These are phyloP conservation scores for Macadamia integrifolia DNA, from an alignment of 164 flowering plant genomes.

Conservation along the genomic window DNA sequence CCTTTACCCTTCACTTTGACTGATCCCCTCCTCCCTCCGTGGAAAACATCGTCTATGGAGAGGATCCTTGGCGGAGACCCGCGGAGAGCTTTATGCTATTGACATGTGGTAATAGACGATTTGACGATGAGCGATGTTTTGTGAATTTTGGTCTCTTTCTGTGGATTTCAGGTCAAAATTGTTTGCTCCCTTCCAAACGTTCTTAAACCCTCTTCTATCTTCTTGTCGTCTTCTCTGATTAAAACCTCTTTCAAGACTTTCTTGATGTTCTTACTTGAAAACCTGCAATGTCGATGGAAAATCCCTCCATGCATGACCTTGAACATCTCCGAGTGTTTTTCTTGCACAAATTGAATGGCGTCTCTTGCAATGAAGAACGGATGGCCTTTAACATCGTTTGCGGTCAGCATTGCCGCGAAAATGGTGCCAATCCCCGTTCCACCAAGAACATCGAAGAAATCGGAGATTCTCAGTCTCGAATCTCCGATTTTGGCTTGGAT, in stretches of 20 bases:
- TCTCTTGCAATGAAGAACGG: slow-evolving; percentile 37
- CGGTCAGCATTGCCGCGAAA: slow-evolving; percentile 37
- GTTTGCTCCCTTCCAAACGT: too few species aligned
- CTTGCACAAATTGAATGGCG: slow-evolving; percentile 26
- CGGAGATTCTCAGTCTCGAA: slow-evolving; percentile 36
- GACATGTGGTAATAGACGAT: too few species aligned
- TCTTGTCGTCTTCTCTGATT: slow-evolving; percentile 15
- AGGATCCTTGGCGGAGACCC: too few species aligned
- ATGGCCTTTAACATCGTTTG: slow-evolving; percentile 31
- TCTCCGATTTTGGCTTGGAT: slow-evolving; percentile 33
- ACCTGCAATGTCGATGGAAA: slow-evolving; percentile 17
- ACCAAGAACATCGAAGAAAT: slow-evolving; percentile 44
- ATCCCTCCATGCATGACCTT: slow-evolving; percentile 13
- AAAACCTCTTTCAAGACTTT: slow-evolving; percentile 25
- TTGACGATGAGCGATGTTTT: too few species aligned
- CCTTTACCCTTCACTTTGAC: too few species aligned
- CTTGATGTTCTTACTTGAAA: slow-evolving; percentile 18
- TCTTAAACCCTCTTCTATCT: too few species aligned
- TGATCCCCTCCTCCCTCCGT: too few species aligned
- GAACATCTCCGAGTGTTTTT: slow-evolving; percentile 9
- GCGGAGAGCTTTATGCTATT: too few species aligned
- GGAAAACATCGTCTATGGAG: too few species aligned
- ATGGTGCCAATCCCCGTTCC: slow-evolving; percentile 50
- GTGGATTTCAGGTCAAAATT: too few species aligned
- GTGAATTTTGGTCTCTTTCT: too few species aligned